Base-by-base conservation (phyloP, 176 grass and related monocot species). In the Cenchrus americanus region DNA sequence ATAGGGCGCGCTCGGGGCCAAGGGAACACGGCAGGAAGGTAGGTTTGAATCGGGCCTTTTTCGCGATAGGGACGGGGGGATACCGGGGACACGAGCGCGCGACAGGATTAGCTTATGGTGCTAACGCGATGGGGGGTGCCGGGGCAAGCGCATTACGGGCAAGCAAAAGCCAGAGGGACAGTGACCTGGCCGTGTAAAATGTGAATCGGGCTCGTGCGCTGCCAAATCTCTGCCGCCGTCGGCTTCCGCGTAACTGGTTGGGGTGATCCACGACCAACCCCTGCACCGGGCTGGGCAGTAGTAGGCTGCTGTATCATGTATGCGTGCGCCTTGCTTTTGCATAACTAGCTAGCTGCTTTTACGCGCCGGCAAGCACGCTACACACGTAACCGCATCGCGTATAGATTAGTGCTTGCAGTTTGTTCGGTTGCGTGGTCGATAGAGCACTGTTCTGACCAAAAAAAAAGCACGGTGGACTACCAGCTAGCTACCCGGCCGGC, bases 11-110 rank as follows among this genome's bases (percentile, higher is more conserved):
- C 49, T 52, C 47, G 77, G 49, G 44, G 66, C 73, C 62, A 51
- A 85, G 67, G 82, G 90, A 89, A 89, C 80, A 74, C 59, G 83
- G 86, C 84, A 86, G 81, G 89, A 92, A 87, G 89, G 87, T 88
- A 86, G 81, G 87, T 92, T 94, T 62, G 87, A 87, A 90, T 75
- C 59, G 40, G 10, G 59, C 18, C 67, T 82, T 86, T 81, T 81
- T 44, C 9, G 7, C 15, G 63, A 79, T 6, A 62, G 84, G 63
- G 80, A 91, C 64, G 72, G 59, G 55, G 55, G 18, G 73, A 90
- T 93, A 49, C 62, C 75, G 75, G 63, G 63, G 49, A 86, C 82
- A 93, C 57, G 34, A 37, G 3, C 34, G 34, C 34, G 34, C 34
- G 73, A 49, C 77, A 87, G 61, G 73, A 71, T 79, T 90, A 73